Percentiles rank a stretch among this genome's conserved stretches.
These are phyloP conservation scores for Antitrichia curtipendula DNA, from an alignment of 225 moss, liverwort and hornwort genomes.

Conservation along the genomic window DNA sequence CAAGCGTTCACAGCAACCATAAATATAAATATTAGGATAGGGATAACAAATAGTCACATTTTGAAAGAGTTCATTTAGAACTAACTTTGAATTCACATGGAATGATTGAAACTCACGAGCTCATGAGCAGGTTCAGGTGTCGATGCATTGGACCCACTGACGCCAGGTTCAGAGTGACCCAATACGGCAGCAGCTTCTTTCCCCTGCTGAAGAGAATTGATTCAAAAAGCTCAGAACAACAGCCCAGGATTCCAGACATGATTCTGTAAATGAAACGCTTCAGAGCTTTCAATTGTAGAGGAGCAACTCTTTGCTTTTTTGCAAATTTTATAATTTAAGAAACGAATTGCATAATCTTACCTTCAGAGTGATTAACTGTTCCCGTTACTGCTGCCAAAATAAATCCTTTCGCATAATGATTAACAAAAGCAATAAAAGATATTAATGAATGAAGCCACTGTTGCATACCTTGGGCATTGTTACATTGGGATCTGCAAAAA, in stretches of 20 bases:
- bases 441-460: neutral
- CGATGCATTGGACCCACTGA: slow-evolving; percentile 22
- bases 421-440: neutral
- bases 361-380: neutral
- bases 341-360: neutral
- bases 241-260: neutral
- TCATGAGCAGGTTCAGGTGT: slow-evolving; percentile 8
- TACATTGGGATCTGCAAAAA: neutral
- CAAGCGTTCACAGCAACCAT: neutral
- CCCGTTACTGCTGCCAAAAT: neutral
- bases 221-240: neutral
- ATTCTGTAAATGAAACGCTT: neutral
- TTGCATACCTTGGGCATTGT: slow-evolving; percentile 1
- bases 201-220: slow-evolving; percentile 13
- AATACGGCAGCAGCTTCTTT: slow-evolving; percentile 26
- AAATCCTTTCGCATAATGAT: neutral
- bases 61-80: neutral
- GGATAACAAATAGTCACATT: neutral
- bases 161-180: slow-evolving; percentile 17
- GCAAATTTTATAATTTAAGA: neutral
- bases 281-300: neutral
- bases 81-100: neutral
- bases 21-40: neutral
- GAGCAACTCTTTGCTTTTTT: neutral
- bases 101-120: slow-evolving; percentile 21